Evolutionary conservation across 2,329 filamentous ascomycete genomes (phyloP), one percentile per base, ranked within the genome.

Genomic region (Trichoderma brevicompactum): DNA sequence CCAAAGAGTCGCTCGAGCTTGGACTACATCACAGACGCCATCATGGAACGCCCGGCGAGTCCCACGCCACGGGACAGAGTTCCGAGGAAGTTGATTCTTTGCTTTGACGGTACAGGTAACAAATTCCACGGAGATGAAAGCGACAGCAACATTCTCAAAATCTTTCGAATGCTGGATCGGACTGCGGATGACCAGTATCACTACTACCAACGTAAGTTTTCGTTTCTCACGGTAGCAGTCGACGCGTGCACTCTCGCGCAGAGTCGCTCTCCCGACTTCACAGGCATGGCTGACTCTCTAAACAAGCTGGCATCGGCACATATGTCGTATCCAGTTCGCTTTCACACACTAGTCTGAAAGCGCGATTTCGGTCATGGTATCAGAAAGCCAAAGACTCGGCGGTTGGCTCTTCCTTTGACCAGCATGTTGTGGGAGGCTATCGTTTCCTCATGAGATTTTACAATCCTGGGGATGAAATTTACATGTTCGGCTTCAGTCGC

Each of bases 381-480:
- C 78, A 83, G 49, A 91, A 92, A 70, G 87, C 89, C 66, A 92
- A 92, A 70, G 92, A 95, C 75, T 91, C 89, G 3, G 92, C 91
- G 9, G 77, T 96, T 67, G 92, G 92, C 1, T 90, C 89, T 0
- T 92, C 89, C 0, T 94, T 96, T 69, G 91, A 90, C 69, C 84
- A 92, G 65, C 92, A 95, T 77, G 92, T 95, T 10, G 91, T 95
- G 70, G 91, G 89, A 7, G 92, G 91, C 1, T 95, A 95, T 76
- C 87, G 88, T 63, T 92, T 94, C 74, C 80, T 92, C 52, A 92
- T 92, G 89, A 84, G 87, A 17, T 90, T 89, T 74, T 92, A 92
- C 73, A 81, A 82, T 50, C 83, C 85, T 0, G 84, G 85, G 28
- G 85, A 88, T 67, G 83, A 87, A 66, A 89, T 91, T 41, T 91